Evolutionary conservation across 208 protist genomes (phyloP).

Genomic region (Leishmania martiniquensis): DNA sequence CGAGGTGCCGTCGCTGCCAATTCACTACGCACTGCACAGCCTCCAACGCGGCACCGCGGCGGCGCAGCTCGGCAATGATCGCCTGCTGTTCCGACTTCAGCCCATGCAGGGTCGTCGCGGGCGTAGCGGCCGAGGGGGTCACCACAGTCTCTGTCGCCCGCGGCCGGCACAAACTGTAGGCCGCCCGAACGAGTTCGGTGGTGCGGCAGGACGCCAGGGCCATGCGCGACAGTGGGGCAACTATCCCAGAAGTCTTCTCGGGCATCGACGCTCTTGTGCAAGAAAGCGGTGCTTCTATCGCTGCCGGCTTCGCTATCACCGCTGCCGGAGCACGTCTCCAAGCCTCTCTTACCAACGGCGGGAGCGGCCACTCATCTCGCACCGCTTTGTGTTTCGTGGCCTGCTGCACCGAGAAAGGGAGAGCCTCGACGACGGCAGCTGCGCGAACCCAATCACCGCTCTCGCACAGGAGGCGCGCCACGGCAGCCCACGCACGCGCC

Average conservation of each 20-base stretch:
- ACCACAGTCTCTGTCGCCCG: neutral
- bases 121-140: neutral
- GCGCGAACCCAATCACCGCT: constrained; percentile 30
- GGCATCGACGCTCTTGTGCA: too few species aligned
- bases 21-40: constrained; percentile 70
- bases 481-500: constrained; percentile 29
- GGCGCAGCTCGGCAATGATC: constrained; percentile 32
- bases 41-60: constrained; percentile 31
- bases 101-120: neutral
- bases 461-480: constrained; percentile 31
- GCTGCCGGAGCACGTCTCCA: constrained; percentile 9
- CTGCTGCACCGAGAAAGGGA: constrained; percentile 15
- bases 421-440: constrained; percentile 29
- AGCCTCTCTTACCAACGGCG: constrained; percentile 3
- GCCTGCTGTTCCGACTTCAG: constrained; percentile 14
- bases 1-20: constrained; percentile 57
- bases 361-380: constrained; percentile 31
- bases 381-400: constrained; percentile 16
- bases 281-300: neutral
- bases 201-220: neutral
- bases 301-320: neutral
- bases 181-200: constrained; percentile 22
- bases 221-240: neutral
- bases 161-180: constrained; percentile 24
- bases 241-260: neutral